Conservation (phyloP, 2,329 filamentous ascomycete species). For the Aspergillus eucalypticola region DNA sequence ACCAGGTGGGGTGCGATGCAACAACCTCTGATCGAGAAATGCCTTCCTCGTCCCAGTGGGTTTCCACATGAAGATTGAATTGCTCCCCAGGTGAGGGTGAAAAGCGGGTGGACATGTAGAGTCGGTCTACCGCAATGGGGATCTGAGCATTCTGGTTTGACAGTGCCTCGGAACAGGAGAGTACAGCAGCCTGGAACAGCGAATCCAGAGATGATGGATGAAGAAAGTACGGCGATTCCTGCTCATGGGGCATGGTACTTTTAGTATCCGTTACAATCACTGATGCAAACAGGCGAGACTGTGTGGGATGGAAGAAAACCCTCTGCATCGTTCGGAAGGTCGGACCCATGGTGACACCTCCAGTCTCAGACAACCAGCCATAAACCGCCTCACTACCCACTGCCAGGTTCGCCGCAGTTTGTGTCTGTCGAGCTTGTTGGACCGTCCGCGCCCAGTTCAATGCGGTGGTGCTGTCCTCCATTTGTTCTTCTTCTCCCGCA, state of each 20-base stretch:
- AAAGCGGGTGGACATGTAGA: constrained; percentile 22
- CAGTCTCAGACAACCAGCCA: constrained; percentile 23
- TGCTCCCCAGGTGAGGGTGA: constrained; percentile 16
- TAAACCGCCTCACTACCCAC: constrained; percentile 15
- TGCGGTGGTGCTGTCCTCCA: no score
- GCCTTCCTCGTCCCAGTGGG: background rate
- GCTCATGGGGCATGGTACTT: constrained; percentile 19
- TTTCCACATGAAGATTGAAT: constrained; percentile 16
- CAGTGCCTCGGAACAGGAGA: constrained; percentile 21
- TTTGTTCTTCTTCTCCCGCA: no score
- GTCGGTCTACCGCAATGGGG: constrained; percentile 21
- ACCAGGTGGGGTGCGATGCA: constrained; percentile 19
- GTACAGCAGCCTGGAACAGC: constrained; percentile 25
- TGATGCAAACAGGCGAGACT: constrained; percentile 16
- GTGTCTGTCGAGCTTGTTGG: no score
- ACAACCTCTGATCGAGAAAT: constrained; percentile 15
- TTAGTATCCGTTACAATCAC: constrained; percentile 19
- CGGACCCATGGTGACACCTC: constrained; percentile 21
- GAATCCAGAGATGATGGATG: constrained; percentile 26
- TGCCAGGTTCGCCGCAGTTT: no score
- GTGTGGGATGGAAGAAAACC: no score
- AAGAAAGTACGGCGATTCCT: constrained; percentile 18
- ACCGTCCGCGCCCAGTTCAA: no score
- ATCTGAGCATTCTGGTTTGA: constrained; percentile 21
- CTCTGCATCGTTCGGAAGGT: constrained; percentile 18